Evolutionary conservation across 352 stramenopile species (phyloP), one percentile per base, ranked within the genome.

Genomic region (Pythium rishiriense): DNA sequence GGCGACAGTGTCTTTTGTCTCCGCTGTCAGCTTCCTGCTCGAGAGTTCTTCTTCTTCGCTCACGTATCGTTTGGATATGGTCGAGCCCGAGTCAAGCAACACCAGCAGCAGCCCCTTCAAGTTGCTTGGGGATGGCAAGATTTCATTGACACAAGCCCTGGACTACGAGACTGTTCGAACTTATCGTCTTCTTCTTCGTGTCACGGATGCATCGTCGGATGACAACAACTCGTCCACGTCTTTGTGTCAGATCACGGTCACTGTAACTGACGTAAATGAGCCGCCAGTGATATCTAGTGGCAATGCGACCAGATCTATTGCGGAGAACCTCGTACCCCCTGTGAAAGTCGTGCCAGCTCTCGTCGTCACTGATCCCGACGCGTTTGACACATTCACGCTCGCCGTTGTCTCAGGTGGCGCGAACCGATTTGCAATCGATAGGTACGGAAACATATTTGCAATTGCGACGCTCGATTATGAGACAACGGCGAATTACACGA

Each of bases 261-360:
- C 66, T 42, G 77, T 89, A 14, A 29, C 73, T 3, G 78, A 89
- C 35, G 62, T 84, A 12, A 89, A 89, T 29, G 80, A 89, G 59
- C 25, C 72, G 9, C 80, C 78, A 1, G 28, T 47, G 3, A 63
- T 87, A n/a, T 64, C 52, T 1, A 72, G 70, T 58, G 56, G 59
- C 7, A 37, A 54, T 21, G 53, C 63, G 19, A 61, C 64, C 22
- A 56, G 70, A 25, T 45, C 24, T 15, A 69, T 81, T 14, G 74
- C 74, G 22, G 80, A 89, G 53, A 84, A 87, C 57, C 21, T 35
- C 1, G 45, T 83, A 6, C 68, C 70, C 2, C 80, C 73, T 0
- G 42, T 77, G 12, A 72, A 60, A 12, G 11, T 89, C 17, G 10
- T 24, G 12, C 71, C 77, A 29, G 33, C 49, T 9, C 21, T 89